Evolutionary conservation across 805 yeast genomes (phyloP), one percentile per base, ranked within the genome.

Genomic region (Kodamaea sagamina): DNA sequence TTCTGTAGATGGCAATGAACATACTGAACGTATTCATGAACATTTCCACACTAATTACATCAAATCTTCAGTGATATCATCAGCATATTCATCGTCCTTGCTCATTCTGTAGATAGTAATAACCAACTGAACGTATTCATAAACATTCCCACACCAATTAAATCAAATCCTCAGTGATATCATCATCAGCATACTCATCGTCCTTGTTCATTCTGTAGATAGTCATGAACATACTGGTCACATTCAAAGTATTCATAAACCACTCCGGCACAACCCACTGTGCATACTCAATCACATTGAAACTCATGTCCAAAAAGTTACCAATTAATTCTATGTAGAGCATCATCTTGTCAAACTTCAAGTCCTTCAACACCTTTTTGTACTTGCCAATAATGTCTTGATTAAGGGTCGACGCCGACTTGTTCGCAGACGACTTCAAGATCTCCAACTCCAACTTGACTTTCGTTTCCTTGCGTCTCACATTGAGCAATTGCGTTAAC

Each of bases 181-280:
- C 73, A 47, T 69, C 76, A 50, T 71, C 75, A 16, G 59, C 48
- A 43, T 71, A 70, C 56, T 70, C 76, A 46, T 70, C 75, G 47
- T 71, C 75, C 53, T 71, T 71, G 55, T 71, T 71, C 76, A 71
- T 71, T 59, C 76, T 67, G 62, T 71, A 71, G 36, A 71, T 54
- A n/a, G 75, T 67, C 76, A 71, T 71, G 42, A 57, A 60, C 75
- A 71, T 71, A 47, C 73, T 67, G 13, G 72, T 63, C 40, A 64
- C 54, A 47, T 69, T 71, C 55, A 71, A 61, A 7, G 54, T 44
- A 45, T 58, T 62, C 74, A 71, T 68, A 38, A 68, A 54, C 74
- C 74, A 69, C 28, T 62, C 66, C 3, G 75, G 74, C 6, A 71
- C 65, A 2, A 55, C 54, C 21, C 67, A 32, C 3, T 61, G 61